Percentiles rank a stretch among this genome's conserved stretches.
phyloP scores from a whole-genome alignment of 345 rosid species.

The Aquilaria malaccensis region DNA sequence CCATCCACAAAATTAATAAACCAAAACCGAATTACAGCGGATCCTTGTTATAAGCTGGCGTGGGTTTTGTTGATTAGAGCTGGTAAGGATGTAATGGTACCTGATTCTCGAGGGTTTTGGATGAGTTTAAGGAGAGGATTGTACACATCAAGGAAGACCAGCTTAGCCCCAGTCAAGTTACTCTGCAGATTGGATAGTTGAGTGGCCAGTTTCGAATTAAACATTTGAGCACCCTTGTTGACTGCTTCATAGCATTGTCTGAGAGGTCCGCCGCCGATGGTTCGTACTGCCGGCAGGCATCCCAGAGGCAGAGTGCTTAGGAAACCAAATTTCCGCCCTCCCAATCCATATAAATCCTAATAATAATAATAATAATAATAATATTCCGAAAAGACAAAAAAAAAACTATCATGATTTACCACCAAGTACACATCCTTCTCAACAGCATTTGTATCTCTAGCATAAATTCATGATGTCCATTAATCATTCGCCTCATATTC shows the following conservation, averaged over 20 bases:
- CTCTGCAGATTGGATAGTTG: conserved; percentile 8
- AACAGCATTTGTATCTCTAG: too few relatives aligned
- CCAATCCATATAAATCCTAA: conserved; percentile 17
- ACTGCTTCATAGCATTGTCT: background rate
- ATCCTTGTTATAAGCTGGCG: background rate
- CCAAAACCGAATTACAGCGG: background rate
- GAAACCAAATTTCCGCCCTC: conserved; percentile 14
- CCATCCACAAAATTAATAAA: background rate
- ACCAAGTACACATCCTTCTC: too few relatives aligned
- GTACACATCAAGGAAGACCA: conserved; percentile 17
- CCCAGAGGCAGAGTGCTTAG: conserved; percentile 18
- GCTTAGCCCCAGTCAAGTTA: conserved; percentile 2
- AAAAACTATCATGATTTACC: too few relatives aligned
- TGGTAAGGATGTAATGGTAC: background rate
- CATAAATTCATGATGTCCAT: too few relatives aligned
- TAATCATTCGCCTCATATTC: too few relatives aligned
- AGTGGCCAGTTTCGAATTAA: conserved; percentile 19
- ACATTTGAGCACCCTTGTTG: conserved; percentile 12
- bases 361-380: too few relatives aligned
- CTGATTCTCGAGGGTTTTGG: background rate
- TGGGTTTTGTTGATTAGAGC: too few relatives aligned
- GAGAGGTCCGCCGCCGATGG: background rate
- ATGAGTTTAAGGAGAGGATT: conserved; percentile 16
- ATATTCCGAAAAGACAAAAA: too few relatives aligned
- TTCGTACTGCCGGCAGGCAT: conserved; percentile 11